Base-by-base conservation (phyloP, 805 yeast species). In the Gaillardinia entomophila region DNA sequence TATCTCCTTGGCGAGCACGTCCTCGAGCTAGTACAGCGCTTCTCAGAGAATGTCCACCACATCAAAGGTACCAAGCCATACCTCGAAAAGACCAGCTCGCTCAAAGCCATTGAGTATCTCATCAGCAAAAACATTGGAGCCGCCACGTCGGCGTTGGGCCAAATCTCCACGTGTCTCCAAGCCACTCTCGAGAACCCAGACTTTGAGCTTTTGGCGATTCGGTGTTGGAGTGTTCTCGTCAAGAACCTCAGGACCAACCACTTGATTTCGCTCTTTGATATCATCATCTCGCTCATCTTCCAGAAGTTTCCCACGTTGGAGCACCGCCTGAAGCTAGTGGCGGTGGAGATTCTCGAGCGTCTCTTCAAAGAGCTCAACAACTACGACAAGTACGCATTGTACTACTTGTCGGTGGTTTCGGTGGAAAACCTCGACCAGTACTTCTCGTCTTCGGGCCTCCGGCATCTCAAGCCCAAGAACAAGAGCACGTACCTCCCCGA, bases 111-210 rank as follows among this genome's bases (percentile, higher is more conserved):
- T 19, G 75, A 79, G 24, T 75, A 81, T 36, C 57, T 90, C 16
- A 75, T 84, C 5, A 65, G 69, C 27, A 61, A 68, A 16, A 66
- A 78, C 12, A 73, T 83, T 19, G 71, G 76, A 4, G 73, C 83
- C 2, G 60, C 62, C 0, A 48, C 65, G 3, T 53, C 65, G 24
- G 85, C 86, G 0, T 56, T 83, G 23, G 94, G 96, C 0, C 97
- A 89, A 51, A 75, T 90, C 4, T 81, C 86, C 37, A 82, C 95
- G 2, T 83, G 95, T 45, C 60, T 90, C 10, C 96, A 87, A 49
- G 78, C 88, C 1, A 80, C 90, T 0, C 56, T 89, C 15, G 88
- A 80, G 25, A 72, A 71, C 13, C 59, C 69, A 0, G 77, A 75
- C 16, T 66, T 88, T 11, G 80, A 80, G 37, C 60, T 61, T 12